Evolutionary conservation across 495 filamentous ascomycete species (phyloP).

Genomic region (Aspergillus hancockii): DNA sequence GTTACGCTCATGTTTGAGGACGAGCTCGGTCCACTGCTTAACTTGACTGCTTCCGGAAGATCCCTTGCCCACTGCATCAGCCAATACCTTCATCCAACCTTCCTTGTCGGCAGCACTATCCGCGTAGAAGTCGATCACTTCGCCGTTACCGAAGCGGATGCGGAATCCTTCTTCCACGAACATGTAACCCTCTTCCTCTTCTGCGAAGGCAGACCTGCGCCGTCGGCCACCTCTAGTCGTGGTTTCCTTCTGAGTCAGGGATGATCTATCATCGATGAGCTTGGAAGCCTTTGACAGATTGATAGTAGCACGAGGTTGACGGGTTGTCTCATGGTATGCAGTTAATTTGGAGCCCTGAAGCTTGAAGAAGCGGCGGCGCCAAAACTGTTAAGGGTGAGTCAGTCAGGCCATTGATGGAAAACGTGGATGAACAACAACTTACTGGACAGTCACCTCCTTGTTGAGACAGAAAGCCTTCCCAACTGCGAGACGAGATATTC

Average conservation of each 20-base stretch:
- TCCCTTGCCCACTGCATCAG: constrained; percentile 78
- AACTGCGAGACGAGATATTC: constrained; percentile 66
- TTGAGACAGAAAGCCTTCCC: constrained; percentile 89
- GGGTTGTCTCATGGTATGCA: constrained; percentile 92
- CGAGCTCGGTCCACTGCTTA: constrained; percentile 79
- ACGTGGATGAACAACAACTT: constrained; percentile 50
- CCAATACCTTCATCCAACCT: constrained; percentile 91
- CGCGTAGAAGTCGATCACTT: constrained; percentile 98
- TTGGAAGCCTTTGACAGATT: constrained; percentile 92
- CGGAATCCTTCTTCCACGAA: constrained; percentile 99
- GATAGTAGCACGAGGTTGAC: constrained; percentile 94
- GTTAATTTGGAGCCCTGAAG: constrained; percentile 88
- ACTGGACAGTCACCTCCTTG: constrained; percentile 97
- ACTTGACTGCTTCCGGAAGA: constrained; percentile 42
- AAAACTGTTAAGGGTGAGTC: constrained; percentile 64
- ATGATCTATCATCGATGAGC: constrained; percentile 87
- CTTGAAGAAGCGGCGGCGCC: constrained; percentile 97
- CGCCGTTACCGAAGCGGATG: constrained; percentile 95
- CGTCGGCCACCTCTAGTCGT: constrained; percentile 73
- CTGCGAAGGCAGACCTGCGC: constrained; percentile 91
- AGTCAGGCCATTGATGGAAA: constrained; percentile 8
- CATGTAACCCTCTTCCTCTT: constrained; percentile 99
- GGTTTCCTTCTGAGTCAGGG: constrained; percentile 77
- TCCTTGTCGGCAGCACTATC: constrained; percentile 84
- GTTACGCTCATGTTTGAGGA: constrained; percentile 57